Base-by-base conservation (phyloP, 2,329 filamentous ascomycete genomes). In the Pseudopithomyces maydicus region DNA sequence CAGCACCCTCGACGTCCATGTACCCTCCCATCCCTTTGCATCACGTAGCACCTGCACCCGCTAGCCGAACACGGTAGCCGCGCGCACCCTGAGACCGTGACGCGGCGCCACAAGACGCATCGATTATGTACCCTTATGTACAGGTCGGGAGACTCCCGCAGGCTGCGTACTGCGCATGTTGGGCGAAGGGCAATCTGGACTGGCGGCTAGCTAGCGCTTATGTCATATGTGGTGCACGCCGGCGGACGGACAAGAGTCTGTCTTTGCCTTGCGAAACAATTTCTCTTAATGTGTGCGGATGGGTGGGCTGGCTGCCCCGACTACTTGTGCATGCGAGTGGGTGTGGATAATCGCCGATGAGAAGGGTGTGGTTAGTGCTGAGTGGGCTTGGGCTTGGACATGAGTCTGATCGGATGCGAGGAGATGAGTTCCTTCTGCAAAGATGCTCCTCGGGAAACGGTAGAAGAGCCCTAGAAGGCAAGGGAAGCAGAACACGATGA, bases 201-300 rank as follows among this genome's bases (percentile, higher is more conserved):
- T 29, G 26, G 26, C 26, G 26, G 26, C 26, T 29, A 8, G 12
- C 52, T 61, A 61, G 58, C 46, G 58, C 58, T 61, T 61, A 61
- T 58, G 55, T 61, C 58, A 61, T 39, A 51, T 32, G 45, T 44
- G n/a, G n/a, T 26, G 14, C 48, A 29, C 26, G 26, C 8, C 26
- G 26, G 23, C 39, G 41, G 41, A 44, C 20, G 17, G 36, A 23
- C 22, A n/a, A 15, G 19, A 23, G 23, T 14, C 36, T 20, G 17
- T 17, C 7, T 26, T n/a, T 17, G 19, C n/a, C 35, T n/a, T n/a
- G 12, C 11, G 12, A 36, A 14, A 14, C 35, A 36, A 14, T 36
- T 14, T 14, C 12, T 36, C 15, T 36, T 6, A n/a, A 14, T 14
- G 11, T 6, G 11, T 5, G 35, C 11, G 11, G 12, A 36, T 14